Conservation (phyloP, 305 asterid species). For the Fraxinus baroniana region DNA sequence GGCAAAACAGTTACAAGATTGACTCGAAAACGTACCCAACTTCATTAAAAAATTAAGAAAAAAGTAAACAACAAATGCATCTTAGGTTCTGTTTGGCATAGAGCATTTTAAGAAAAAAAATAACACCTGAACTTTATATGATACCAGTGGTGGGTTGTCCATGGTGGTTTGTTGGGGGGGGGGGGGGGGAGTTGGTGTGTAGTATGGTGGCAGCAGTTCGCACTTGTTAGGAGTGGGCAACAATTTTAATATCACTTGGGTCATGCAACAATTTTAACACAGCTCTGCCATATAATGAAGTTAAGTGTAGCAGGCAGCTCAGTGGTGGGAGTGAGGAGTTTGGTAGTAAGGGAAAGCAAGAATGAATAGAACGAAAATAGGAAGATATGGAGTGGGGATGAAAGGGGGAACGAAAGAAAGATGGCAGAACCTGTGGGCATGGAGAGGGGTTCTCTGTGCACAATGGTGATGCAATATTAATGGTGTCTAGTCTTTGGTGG, state of each 20-base stretch:
- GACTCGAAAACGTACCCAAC: constrained; percentile 12
- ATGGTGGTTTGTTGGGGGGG: background rate
- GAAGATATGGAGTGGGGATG: background rate
- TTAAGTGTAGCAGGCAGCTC: background rate
- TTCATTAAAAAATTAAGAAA: background rate
- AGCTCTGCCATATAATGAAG: background rate
- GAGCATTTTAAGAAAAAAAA: background rate
- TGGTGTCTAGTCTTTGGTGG: background rate
- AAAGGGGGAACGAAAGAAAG: background rate
- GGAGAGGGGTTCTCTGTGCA: background rate
- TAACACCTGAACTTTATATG: background rate
- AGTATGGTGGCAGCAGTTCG: background rate
- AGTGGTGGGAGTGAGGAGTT: background rate
- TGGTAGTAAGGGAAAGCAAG: background rate
- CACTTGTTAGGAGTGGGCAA: background rate
- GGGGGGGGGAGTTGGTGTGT: background rate
- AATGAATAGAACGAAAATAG: background rate
- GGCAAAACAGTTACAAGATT: constrained; percentile 5
- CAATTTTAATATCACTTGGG: background rate
- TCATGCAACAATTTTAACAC: background rate
- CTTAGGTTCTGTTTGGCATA: background rate
- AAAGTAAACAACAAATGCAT: background rate
- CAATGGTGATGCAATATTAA: background rate
- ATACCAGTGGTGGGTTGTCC: background rate
- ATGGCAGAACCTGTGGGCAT: background rate